Evolutionary conservation across 305 asterid species (phyloP), one percentile per base, ranked within the genome.

Genomic region (Fraxinus ornus): DNA sequence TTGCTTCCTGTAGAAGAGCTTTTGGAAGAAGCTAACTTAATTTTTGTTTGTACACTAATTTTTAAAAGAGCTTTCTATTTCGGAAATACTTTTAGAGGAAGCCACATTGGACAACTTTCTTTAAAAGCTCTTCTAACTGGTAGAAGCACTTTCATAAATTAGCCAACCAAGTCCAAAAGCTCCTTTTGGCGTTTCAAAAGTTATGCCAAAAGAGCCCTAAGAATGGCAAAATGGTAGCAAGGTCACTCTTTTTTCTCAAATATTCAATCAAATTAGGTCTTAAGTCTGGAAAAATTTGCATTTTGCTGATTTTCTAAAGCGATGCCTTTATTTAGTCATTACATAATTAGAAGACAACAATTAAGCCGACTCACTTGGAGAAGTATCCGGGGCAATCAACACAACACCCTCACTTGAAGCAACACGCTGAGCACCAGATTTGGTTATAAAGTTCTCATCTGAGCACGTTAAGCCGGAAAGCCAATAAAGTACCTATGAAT

Each of bases 401-500:
- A 91, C 99, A 75, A 96, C 85, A 33, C 97, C 94, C 90, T 91
- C 95, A 77, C 82, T 84, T 2, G 98, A 91, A 83, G 98, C 99
- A 82, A 81, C 93, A 78, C 99, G 98, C 86, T 96, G 99, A 57
- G 98, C 99, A 79, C 99, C 99, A 37, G 98, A 93, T 86, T 96
- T 96, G 62, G 60, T 24, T n/a, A 93, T 93, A 71, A 94, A 96
- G 87, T 96, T 96, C 92, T 96, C 99, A 83, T 96, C 99, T 0
- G 92, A 89, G 92, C 99, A 96, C 15, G 98, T 74, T 75, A 96
- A 94, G 49, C 99, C 99, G 55, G 99, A 94, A 78, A 94, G 97
- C 97, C 98, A 96, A 91, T 96, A 96, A 74, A 96, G 98, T 52
- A 93, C 97, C 99, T 96, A 71, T 0, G 2, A 60, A 80, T 30